Percentiles rank a stretch among this genome's conserved stretches.
Conservation (phyloP, 371 early-diverging fungal species). For the Capillidium rhysosporum region DNA sequence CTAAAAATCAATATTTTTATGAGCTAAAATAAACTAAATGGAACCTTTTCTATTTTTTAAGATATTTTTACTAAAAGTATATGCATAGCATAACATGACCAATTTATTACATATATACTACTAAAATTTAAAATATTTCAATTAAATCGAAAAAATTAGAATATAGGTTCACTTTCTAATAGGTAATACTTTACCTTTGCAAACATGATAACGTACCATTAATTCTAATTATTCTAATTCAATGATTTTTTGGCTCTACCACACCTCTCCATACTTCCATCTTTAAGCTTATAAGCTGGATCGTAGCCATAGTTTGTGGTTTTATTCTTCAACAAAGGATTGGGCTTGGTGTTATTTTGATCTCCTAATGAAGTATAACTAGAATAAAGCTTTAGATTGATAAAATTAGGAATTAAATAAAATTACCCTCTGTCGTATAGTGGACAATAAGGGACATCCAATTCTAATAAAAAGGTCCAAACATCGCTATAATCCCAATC, state of each 20-base stretch:
- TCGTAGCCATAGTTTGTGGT: conserved; percentile 24
- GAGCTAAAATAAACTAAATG: too few relatives aligned
- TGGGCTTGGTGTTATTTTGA: conserved; percentile 61
- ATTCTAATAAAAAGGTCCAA: conserved; percentile 53
- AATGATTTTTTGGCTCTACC: conserved; percentile 21
- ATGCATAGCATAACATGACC: too few relatives aligned
- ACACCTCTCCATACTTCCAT: conserved; percentile 50
- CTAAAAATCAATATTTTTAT: too few relatives aligned
- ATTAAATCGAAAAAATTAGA: too few relatives aligned
- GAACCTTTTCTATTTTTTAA: too few relatives aligned
- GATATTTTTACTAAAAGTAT: too few relatives aligned
- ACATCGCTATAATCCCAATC: conserved; percentile 76
- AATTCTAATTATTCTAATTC: too few relatives aligned
- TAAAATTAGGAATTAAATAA: conserved; percentile 1
- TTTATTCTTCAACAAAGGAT: conserved; percentile 36
- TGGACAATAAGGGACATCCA: conserved; percentile 68
- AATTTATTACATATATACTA: too few relatives aligned
- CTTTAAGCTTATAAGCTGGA: conserved; percentile 46
- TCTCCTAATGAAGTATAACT: conserved; percentile 92
- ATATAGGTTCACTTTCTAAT: too few relatives aligned
- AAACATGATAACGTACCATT: too few relatives aligned
- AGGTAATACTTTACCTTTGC: too few relatives aligned
- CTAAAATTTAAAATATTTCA: too few relatives aligned
- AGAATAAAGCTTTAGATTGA: conserved; percentile 1
- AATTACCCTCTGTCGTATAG: conserved; percentile 74